Conservation (phyloP, 345 rosid species). For the Linum trigynum region DNA sequence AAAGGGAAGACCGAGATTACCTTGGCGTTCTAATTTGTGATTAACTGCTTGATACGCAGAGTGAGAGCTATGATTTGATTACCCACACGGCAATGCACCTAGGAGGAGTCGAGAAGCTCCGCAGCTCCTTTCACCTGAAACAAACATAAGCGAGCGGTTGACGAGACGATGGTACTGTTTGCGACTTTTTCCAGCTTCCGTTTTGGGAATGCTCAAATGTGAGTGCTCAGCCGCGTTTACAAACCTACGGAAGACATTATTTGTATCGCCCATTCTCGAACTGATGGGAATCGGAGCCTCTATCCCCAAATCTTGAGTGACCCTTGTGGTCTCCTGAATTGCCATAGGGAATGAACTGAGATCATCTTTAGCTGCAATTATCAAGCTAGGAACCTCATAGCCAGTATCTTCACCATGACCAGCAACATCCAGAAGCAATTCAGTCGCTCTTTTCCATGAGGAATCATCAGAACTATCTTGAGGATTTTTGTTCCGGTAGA, state of each 20-base stretch:
- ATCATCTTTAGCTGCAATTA: conserved; percentile 6
- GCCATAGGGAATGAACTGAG: conserved; percentile 1
- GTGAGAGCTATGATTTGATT: conserved; percentile 40
- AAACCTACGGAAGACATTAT: conserved; percentile 64
- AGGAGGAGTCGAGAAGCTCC: conserved; percentile 31
- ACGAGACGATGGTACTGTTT: conserved; percentile 80
- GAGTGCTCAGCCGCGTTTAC: conserved; percentile 88
- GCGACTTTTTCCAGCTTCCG: conserved; percentile 90
- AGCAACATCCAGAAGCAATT: conserved; percentile 5
- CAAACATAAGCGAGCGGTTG: conserved; percentile 89
- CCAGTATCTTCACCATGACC: conserved; percentile 3
- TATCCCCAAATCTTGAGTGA: conserved; percentile 95
- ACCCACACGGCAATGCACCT: conserved; percentile 18
- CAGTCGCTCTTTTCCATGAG: conserved; percentile 3
- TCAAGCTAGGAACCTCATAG: conserved; percentile 6
- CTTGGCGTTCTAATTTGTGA: not conserved
- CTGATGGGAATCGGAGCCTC: conserved; percentile 92
- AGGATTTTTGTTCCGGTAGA: too few relatives aligned
- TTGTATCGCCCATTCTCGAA: conserved; percentile 75
- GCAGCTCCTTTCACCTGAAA: conserved; percentile 65
- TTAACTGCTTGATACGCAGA: conserved; percentile 26
- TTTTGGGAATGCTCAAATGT: conserved; percentile 94
- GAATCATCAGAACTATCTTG: conserved; percentile 5
- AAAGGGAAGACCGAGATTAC: not conserved
- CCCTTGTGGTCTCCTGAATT: not conserved